Evolutionary conservation across 78 protist genomes (phyloP), one percentile per base, ranked within the genome.

Genomic region (Pigoraptor vietnamica): DNA sequence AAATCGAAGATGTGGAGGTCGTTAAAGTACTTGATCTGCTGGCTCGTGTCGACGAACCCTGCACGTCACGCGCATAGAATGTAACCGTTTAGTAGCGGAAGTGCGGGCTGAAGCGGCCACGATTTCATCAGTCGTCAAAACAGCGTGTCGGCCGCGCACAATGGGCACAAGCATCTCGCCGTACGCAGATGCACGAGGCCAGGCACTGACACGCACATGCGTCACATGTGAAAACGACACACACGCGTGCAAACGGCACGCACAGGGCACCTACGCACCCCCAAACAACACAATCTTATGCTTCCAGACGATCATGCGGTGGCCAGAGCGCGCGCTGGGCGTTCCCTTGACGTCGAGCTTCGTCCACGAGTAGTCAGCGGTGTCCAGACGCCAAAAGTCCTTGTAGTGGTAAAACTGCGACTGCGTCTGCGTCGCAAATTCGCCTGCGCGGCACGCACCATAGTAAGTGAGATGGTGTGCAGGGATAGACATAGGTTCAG

Each of bases 241-340:
- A n/a, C n/a, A n/a, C n/a, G n/a, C n/a, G n/a, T n/a, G n/a, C n/a
- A n/a, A n/a, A n/a, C n/a, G n/a, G n/a, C n/a, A n/a, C n/a, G n/a
- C n/a, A n/a, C n/a, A n/a, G n/a, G n/a, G n/a, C n/a, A n/a, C n/a
- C n/a, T n/a, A n/a, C 67, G 14, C 29, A 48, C 93, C 93, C 1
- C 93, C 93, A 35, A 91, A 91, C 87, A 91, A 6, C 23, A 91
- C 39, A 0, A 39, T 37, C 1, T 1, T 14, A 34, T 55, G 93
- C 55, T 91, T 91, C 90, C 89, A 91, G 37, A 91, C 34, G 0
- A 24, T 39, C 89, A 91, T 91, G 38, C 93, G 81, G 29, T 91
- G 93, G 0, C 93, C 93, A 81, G 81, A 1, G 34, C 93, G 39
- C 40, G 90, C 67, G 14, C 67, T 48, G 14, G 67, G 67, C 29